Conservation (phyloP, 2,329 filamentous ascomycete genomes). For the Cordyceps cateniannulata region DNA sequence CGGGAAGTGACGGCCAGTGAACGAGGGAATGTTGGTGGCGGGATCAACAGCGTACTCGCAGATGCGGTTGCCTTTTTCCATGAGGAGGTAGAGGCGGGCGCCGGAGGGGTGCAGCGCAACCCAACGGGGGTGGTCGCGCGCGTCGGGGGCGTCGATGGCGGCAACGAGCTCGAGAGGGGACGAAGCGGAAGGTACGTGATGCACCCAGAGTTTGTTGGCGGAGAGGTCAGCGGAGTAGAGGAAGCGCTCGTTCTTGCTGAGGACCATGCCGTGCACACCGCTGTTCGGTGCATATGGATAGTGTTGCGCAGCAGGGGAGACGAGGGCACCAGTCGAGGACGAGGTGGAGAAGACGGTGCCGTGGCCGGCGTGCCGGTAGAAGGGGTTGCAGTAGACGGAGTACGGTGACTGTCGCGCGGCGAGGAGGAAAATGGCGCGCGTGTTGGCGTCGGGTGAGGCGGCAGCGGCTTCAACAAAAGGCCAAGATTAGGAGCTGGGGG, state of each 20-base stretch:
- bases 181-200: constrained; percentile 54
- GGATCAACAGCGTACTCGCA: constrained; percentile 77
- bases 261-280: constrained; percentile 77
- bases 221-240: constrained; percentile 74
- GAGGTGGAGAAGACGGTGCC: constrained; percentile 69
- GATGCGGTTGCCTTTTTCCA: constrained; percentile 82
- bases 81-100: constrained; percentile 75
- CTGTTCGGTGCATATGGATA: constrained; percentile 64
- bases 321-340: constrained; percentile 46
- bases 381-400: constrained; percentile 82
- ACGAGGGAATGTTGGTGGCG: constrained; percentile 64
- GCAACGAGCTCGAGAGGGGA: constrained; percentile 58
- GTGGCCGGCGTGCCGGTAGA: constrained; percentile 78
- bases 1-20: constrained; percentile 69
- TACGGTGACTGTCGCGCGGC: constrained; percentile 72
- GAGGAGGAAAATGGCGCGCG: constrained; percentile 82
- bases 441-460: constrained; percentile 65
- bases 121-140: constrained; percentile 78
- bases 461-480: constrained; percentile 50
- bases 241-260: constrained; percentile 59
- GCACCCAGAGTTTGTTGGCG: constrained; percentile 78
- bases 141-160: constrained; percentile 62
- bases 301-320: constrained; percentile 62
- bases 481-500: not conserved
- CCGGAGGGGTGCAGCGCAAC: constrained; percentile 76